phyloP scores from a whole-genome alignment of 2,329 filamentous ascomycete species.

The Spiromastix sp. region DNA sequence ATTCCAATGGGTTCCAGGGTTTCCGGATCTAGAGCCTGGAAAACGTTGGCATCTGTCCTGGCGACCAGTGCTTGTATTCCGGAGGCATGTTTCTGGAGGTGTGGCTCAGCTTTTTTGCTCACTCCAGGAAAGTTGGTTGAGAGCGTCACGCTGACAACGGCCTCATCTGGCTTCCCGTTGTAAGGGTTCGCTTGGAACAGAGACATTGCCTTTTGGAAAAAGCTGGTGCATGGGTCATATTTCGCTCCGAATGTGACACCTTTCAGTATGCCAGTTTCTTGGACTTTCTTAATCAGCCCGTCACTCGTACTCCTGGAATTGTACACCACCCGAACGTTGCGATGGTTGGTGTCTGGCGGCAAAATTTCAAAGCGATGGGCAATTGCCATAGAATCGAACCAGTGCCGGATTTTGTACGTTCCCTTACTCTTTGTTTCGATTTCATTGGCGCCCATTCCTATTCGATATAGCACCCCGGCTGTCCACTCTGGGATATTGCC shows the following conservation, averaged over 20 bases:
- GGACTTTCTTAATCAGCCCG: slow-evolving; percentile 49
- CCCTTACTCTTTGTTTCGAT: slow-evolving; percentile 50
- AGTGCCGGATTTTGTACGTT: slow-evolving; percentile 55
- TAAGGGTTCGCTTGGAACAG: slow-evolving; percentile 36
- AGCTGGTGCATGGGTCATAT: slow-evolving; percentile 61
- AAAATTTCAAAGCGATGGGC: slow-evolving; percentile 64
- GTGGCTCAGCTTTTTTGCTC: slow-evolving; percentile 15
- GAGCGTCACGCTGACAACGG: slow-evolving; percentile 58
- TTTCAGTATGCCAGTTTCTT: slow-evolving; percentile 46
- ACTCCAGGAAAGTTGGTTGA: slow-evolving; percentile 54
- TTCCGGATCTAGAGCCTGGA: slow-evolving; percentile 56
- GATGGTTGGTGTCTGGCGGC: slow-evolving; percentile 24
- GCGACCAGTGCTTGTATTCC: slow-evolving; percentile 45
- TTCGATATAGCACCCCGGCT: slow-evolving; percentile 62
- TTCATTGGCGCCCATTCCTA: slow-evolving; percentile 57
- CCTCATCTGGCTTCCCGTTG: slow-evolving; percentile 22
- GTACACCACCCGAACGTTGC: slow-evolving; percentile 48
- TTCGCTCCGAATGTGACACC: slow-evolving; percentile 59
- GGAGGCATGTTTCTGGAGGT: slow-evolving; percentile 16
- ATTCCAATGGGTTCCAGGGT: slow-evolving; percentile 63
- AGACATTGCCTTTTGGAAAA: slow-evolving; percentile 62
- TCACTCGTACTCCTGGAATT: slow-evolving; percentile 62
- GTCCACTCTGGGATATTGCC: slow-evolving; percentile 62
- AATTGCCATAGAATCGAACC: slow-evolving; percentile 71
- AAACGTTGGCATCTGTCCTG: slow-evolving; percentile 45